phyloP scores from a whole-genome alignment of 2,329 filamentous ascomycete genomes.

The Colletotrichum destructivum region DNA sequence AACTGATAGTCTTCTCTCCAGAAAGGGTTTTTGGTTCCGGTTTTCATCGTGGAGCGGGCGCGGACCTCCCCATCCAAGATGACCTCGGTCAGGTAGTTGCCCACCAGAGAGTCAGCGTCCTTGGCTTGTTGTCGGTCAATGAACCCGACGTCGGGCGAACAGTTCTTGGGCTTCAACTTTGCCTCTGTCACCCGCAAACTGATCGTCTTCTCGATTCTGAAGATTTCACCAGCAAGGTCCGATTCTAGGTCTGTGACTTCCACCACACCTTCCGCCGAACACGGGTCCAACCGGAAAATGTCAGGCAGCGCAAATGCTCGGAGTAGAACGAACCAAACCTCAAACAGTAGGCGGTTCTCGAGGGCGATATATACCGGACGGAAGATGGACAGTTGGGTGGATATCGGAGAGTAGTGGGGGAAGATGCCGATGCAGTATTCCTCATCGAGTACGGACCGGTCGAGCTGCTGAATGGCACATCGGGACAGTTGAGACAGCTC shows the following conservation, averaged over 20 bases:
- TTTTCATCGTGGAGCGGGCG: slow-evolving; percentile 81
- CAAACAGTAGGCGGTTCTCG: slow-evolving; percentile 90
- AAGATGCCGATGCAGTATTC: slow-evolving; percentile 97
- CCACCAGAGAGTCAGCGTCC: slow-evolving; percentile 64
- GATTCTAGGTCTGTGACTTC: slow-evolving; percentile 57
- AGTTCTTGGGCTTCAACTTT: slow-evolving; percentile 64
- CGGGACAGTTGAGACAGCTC: slow-evolving; percentile 91
- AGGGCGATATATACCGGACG: slow-evolving; percentile 92
- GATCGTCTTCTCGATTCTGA: slow-evolving; percentile 75
- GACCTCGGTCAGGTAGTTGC: slow-evolving; percentile 85
- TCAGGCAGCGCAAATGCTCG: slow-evolving; percentile 94
- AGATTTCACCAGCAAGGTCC: slow-evolving; percentile 65
- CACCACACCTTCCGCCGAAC: slow-evolving; percentile 58
- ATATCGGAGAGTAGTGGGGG: slow-evolving; percentile 86
- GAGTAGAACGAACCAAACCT: slow-evolving; percentile 96
- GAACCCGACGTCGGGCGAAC: slow-evolving; percentile 43
- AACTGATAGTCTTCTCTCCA: slow-evolving; percentile 90
- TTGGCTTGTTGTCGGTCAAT: slow-evolving; percentile 50
- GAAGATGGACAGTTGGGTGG: slow-evolving; percentile 81
- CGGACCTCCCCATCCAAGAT: slow-evolving; percentile 85
- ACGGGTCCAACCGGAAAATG: slow-evolving; percentile 78
- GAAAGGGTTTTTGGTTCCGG: slow-evolving; percentile 80
- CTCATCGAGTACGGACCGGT: slow-evolving; percentile 91
- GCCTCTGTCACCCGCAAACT: slow-evolving; percentile 73
- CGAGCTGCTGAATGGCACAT: slow-evolving; percentile 90